Conservation (phyloP, 2,329 filamentous ascomycete species). For the Xylaria sp. region DNA sequence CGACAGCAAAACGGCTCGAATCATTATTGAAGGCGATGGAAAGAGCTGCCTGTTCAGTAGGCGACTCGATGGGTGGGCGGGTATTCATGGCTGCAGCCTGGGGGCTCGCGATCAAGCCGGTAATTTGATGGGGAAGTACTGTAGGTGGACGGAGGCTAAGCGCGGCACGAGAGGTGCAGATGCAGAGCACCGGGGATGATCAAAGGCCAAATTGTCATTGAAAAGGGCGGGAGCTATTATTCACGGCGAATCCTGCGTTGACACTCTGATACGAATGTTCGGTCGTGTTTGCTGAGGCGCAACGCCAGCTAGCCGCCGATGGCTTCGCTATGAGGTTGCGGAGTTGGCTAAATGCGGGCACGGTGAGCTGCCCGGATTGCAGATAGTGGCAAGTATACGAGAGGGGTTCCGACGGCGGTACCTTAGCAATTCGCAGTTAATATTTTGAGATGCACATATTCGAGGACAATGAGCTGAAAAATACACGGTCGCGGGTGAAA, state of each 20-base stretch:
- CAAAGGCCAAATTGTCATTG: conserved; percentile 28
- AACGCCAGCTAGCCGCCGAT: conserved; percentile 8
- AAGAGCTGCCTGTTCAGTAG: conserved; percentile 74
- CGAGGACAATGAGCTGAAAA: no score
- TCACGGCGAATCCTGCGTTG: conserved; percentile 12
- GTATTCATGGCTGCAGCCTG: conserved; percentile 75
- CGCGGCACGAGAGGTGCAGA: conserved; percentile 28
- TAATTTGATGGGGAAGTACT: conserved; percentile 7
- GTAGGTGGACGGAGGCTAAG: conserved; percentile 20
- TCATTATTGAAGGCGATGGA: conserved; percentile 87
- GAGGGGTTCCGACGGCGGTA: no score
- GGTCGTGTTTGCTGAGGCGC: not conserved
- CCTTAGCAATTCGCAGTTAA: no score
- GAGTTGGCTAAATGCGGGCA: conserved; percentile 24
- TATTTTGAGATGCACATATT: no score
- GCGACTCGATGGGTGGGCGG: conserved; percentile 80
- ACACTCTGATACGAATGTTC: not conserved
- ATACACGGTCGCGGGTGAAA: no score
- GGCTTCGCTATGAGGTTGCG: not conserved
- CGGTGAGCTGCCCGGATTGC: conserved; percentile 5
- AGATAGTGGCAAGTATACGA: not conserved
- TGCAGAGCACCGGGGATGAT: conserved; percentile 35
- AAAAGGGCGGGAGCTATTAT: conserved; percentile 7
- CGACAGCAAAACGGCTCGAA: conserved; percentile 83
- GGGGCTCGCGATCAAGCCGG: conserved; percentile 1